These are phyloP conservation scores for Ophiocordyceps camponoti-leonardi DNA, from an alignment of 2,329 filamentous ascomycete species.

Conservation along the genomic window DNA sequence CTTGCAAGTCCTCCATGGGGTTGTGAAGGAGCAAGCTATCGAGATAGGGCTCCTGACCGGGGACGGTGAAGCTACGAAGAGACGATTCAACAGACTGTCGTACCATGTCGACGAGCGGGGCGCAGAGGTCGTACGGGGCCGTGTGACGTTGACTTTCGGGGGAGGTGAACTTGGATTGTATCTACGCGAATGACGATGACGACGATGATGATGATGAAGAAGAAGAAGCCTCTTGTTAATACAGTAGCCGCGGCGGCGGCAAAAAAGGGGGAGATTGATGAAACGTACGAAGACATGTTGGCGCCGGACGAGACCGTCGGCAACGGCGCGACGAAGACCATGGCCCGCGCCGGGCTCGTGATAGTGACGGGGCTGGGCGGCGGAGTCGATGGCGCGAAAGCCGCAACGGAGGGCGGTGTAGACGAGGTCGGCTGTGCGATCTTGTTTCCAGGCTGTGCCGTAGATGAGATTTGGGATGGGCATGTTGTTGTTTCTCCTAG, in stretches of 20 bases:
- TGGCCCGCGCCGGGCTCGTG: conserved; percentile 53
- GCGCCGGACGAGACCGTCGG: conserved; percentile 35
- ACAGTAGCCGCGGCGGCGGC: no score
- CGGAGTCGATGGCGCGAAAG: conserved; percentile 61
- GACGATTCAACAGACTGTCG: conserved; percentile 50
- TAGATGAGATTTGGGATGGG: conserved; percentile 43
- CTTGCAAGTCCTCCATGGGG: conserved; percentile 22
- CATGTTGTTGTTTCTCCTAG: no score
- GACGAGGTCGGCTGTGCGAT: conserved; percentile 48
- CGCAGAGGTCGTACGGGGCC: conserved; percentile 43
- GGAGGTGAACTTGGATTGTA: conserved; percentile 75
- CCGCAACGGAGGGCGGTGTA: conserved; percentile 49
- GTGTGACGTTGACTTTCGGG: conserved; percentile 40
- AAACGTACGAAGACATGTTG: conserved; percentile 43
- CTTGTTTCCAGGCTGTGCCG: conserved; percentile 77
- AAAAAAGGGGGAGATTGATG: no score
- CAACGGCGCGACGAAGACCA: conserved; percentile 44
- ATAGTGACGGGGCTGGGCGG: conserved; percentile 65
- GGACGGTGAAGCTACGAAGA: conserved; percentile 40
- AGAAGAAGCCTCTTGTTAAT: no score
- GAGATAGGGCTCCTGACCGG: conserved; percentile 30
- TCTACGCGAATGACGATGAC: no score
- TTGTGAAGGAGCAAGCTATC: conserved; percentile 63
- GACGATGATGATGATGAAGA: no score
- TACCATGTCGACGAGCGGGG: conserved; percentile 46